phyloP scores from a whole-genome alignment of 1,139 yeast genomes.

The Zhuliangozyma blackwelliae region DNA sequence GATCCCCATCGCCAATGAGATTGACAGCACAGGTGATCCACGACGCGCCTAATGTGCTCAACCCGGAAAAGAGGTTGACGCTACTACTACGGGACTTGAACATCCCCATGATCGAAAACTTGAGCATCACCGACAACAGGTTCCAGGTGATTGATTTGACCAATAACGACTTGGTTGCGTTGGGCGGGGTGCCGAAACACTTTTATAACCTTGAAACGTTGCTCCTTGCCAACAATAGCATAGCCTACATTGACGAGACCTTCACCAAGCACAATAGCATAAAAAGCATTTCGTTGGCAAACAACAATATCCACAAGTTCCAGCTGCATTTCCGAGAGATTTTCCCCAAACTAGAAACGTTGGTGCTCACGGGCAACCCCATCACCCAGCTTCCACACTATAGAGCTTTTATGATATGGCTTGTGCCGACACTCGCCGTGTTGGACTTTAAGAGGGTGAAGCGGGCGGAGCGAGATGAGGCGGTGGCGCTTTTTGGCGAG shows the following conservation, averaged over 20 bases:
- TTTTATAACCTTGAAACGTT: conserved; percentile 44
- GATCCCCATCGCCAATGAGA: conserved; percentile 22
- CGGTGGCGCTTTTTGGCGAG: conserved; percentile 44
- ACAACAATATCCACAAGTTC: conserved; percentile 39
- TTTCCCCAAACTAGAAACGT: conserved; percentile 36
- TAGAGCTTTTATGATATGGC: conserved; percentile 56
- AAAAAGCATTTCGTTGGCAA: conserved; percentile 45
- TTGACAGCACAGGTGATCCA: conserved; percentile 31
- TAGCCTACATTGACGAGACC: conserved; percentile 20
- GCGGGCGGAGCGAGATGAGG: conserved; percentile 46
- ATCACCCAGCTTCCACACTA: conserved; percentile 52
- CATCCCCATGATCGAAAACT: conserved; percentile 33
- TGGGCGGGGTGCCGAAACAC: conserved; percentile 47
- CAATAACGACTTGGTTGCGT: conserved; percentile 55
- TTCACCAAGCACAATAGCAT: conserved; percentile 26
- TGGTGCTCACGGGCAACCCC: conserved; percentile 62
- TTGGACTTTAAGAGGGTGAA: conserved; percentile 67
- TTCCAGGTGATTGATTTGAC: conserved; percentile 62
- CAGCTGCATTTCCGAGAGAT: conserved; percentile 29
- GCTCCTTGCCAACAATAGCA: conserved; percentile 57
- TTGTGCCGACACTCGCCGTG: conserved; percentile 56
- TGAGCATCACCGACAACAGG: conserved; percentile 27
- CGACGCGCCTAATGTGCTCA: conserved; percentile 29
- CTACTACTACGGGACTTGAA: conserved; percentile 32
- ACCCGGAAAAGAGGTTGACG: conserved; percentile 35